Base-by-base conservation (phyloP, 2,329 filamentous ascomycete species). In the Colletotrichum simmondsii region DNA sequence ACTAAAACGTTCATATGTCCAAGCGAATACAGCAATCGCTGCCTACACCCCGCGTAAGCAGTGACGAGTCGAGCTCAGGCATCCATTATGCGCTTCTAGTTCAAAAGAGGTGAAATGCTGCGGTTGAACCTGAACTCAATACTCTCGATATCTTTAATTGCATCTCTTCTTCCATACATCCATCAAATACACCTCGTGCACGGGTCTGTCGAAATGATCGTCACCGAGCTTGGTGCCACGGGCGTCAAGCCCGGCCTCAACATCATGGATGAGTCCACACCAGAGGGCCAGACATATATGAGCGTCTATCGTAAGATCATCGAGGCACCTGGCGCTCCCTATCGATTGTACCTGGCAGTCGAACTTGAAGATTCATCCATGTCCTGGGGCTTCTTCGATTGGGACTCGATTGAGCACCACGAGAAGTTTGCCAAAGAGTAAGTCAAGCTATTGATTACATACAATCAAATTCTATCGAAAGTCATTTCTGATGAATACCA, bases 321-420 rank as follows among this genome's bases (percentile, higher is more conserved):
- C 4, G 71, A 62, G 11, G 52, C 65, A n/a, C 70, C 75, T 10
- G 75, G 74, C 0, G 77, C 75, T 8, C 77, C 78, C 2, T 74
- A 70, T 19, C 61, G 65, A 2, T 65, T 77, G 2, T 77, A 74
- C 52, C 77, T 74, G 74, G 75, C 76, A 7, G 57, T 75, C 7
- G 76, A 79, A 35, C 54, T 74, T 12, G 75, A 78, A 26, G 68
- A 76, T 14, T 75, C 77, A 4, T 70, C 64, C 26, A 73, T 72
- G 5, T 12, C 76, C 11, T 79, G 78, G 77, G 67, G 66, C 2
- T 77, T 79, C 32, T 78, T 79, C 16, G 77, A 78, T 49, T 79
- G 77, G 71, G 75, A 77, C 28, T 77, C 77, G 0, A 53, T 78
- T 4, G 77, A 77, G 35, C 72, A 77, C 35, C 78, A 79, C 52